Evolutionary conservation across 148 eudicot genomes (phyloP), one percentile per base, ranked within the genome.

Genomic region (Nepenthes gracilis): DNA sequence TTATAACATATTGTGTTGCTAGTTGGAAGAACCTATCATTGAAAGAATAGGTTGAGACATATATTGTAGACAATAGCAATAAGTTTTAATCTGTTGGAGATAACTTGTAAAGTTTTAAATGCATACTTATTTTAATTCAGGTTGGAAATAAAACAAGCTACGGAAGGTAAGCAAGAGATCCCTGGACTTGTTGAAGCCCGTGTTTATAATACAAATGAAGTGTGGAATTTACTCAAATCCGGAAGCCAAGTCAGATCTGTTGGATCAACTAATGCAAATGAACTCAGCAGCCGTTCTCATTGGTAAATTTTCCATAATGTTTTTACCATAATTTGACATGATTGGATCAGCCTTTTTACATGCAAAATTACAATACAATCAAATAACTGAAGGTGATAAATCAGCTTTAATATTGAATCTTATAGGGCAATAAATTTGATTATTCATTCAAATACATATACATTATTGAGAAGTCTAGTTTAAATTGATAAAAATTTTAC

Each of bases 221-320:
- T 92, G 6, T 92, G 96, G 98, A 86, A 81, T 65, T 74, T 88
- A 57, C 93, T 92, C 8, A 82, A 75, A 71, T 71, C 77, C 6
- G 98, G 98, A 50, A 88, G 88, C 69, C 76, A 67, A 60, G 88
- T 74, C 48, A 84, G 98, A 77, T 88, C 96, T 67, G 94, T 92
- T 57, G 96, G 98, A 65, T 85, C 94, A 35, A 92, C 98, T 35
- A 88, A 80, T 69, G 96, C 98, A 32, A 92, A 92, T 72, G 96
- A 92, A 74, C 76, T 78, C 58, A 92, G 98, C 58, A 88, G 98
- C 82, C 94, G 96, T 50, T 92, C 98, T 54, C 98, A 92, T 77
- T 85, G 98, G 98, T 92, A 76, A 65, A 12, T 23, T 58, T 50
- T 55, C 47, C 43, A 23, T 45, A 55, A 55, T 12, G 2, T 52